Percentiles rank a stretch among this genome's conserved stretches.
These are phyloP conservation scores for Maudiozyma barnettii DNA, from an alignment of 805 yeast genomes.

Conservation along the genomic window DNA sequence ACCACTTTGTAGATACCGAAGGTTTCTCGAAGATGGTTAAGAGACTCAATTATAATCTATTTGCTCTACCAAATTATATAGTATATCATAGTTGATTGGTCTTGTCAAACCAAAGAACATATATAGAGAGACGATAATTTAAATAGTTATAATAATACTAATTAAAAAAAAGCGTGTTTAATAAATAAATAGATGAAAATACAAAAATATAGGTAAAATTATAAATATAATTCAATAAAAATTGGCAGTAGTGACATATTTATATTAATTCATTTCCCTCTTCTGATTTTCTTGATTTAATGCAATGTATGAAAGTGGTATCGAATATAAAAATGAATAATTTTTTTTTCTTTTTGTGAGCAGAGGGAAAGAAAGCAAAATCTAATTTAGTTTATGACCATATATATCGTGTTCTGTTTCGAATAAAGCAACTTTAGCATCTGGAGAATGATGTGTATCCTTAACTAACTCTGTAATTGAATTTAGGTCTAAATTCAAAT, in stretches of 20 bases:
- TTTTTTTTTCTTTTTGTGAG: neutral
- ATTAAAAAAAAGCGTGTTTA: neutral
- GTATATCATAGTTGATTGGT: conserved; percentile 37
- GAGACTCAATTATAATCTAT: conserved; percentile 76
- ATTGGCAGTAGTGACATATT: neutral
- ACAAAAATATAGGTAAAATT: neutral
- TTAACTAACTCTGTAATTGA: conserved; percentile 41
- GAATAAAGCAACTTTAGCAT: neutral
- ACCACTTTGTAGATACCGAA: conserved; percentile 88
- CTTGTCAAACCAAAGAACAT: too few relatives aligned
- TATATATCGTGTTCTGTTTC: conserved; percentile 12
- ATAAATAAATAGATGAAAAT: neutral
- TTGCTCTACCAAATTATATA: conserved; percentile 83
- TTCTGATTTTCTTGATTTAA: too few relatives aligned
- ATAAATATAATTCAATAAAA: neutral
- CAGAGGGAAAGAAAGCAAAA: neutral
- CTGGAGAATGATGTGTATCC: conserved; percentile 41
- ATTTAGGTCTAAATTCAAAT: conserved; percentile 38
- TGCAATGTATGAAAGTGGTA: neutral
- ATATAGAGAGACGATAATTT: too few relatives aligned
- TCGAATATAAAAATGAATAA: neutral
- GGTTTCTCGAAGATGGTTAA: conserved; percentile 94
- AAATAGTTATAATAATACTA: too few relatives aligned
- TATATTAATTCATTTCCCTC: neutral
- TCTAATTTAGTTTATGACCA: conserved; percentile 8